Conservation (phyloP, 768 basidiomycete species). For the Lyophyllum shimeji region DNA sequence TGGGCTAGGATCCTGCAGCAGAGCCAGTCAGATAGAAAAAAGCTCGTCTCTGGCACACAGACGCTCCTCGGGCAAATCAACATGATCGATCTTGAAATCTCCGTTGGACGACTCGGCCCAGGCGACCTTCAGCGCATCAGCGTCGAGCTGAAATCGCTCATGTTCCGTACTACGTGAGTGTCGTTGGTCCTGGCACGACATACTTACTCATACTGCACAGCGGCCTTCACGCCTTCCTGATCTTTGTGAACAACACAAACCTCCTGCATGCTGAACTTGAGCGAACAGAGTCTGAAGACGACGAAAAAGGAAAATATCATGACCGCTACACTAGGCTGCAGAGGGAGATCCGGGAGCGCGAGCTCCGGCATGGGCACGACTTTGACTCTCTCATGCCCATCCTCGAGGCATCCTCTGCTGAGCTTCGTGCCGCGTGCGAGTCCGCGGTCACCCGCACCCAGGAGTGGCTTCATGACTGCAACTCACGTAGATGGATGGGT, state of each 20-base stretch:
- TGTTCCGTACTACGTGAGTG: conserved; percentile 36
- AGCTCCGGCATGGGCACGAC: conserved; percentile 40
- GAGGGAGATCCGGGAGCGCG: conserved; percentile 28
- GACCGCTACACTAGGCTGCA: conserved; percentile 30
- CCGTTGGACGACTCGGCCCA: conserved; percentile 42
- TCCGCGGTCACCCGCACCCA: conserved; percentile 19
- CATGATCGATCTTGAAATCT: conserved; percentile 40
- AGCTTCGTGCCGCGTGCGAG: conserved; percentile 33
- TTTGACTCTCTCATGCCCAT: conserved; percentile 42
- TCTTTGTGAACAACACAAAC: conserved; percentile 35
- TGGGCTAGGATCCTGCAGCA: conserved; percentile 30
- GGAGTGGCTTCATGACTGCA: conserved; percentile 37
- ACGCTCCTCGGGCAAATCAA: conserved; percentile 34
- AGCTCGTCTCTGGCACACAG: conserved; percentile 30
- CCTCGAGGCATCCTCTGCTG: conserved; percentile 32
- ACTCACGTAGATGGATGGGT: conserved; percentile 33
- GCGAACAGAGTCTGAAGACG: conserved; percentile 11
- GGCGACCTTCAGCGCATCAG: conserved; percentile 38
- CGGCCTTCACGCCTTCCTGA: conserved; percentile 37
- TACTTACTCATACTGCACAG: conserved; percentile 18
- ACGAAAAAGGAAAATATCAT: conserved; percentile 13
- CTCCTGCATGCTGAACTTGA: conserved; percentile 16
- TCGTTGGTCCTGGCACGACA: background rate
- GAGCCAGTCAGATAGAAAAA: conserved; percentile 25
- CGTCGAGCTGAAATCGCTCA: conserved; percentile 36